A percentile compares a stretch with the other conserved stretches of the same genome.
phyloP scores from a whole-genome alignment of 768 basidiomycete species.

The Podaxis rugospora region DNA sequence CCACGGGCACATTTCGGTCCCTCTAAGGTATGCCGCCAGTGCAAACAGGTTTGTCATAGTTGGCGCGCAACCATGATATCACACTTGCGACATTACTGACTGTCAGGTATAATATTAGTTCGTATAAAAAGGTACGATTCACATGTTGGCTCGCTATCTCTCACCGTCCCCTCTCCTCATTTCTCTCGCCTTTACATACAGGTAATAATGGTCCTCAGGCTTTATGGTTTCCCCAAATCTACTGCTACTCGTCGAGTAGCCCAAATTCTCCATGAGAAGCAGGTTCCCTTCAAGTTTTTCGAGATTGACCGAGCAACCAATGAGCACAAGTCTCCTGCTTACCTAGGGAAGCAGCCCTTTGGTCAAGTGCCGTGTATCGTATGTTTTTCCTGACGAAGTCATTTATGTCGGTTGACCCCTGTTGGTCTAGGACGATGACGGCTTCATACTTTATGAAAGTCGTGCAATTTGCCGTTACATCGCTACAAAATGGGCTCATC shows the following conservation, averaged over 20 bases:
- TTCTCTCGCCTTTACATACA: background rate
- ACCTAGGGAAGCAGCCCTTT: conserved; percentile 53
- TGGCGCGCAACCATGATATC: background rate
- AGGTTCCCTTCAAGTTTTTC: conserved; percentile 50
- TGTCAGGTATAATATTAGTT: background rate
- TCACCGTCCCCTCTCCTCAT: background rate
- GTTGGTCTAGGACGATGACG: conserved; percentile 43
- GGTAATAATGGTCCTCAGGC: conserved; percentile 39
- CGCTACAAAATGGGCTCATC: conserved; percentile 44
- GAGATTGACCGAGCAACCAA: conserved; percentile 35
- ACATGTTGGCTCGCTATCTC: background rate
- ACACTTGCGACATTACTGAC: background rate
- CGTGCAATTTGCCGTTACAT: conserved; percentile 62
- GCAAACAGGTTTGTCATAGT: background rate
- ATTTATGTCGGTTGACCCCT: conserved; percentile 13
- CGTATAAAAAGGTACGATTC: background rate
- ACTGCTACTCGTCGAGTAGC: conserved; percentile 47
- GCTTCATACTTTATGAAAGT: conserved; percentile 57
- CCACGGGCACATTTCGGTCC: background rate
- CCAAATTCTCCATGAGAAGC: conserved; percentile 47
- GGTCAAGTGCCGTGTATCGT: conserved; percentile 59
- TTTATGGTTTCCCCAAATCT: conserved; percentile 36
- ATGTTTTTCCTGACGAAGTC: conserved; percentile 18
- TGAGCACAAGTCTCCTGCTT: conserved; percentile 44
- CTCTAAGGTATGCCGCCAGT: background rate